Evolutionary conservation across 2,329 filamentous ascomycete species (phyloP).

Genomic region (Alternaria sp.): DNA sequence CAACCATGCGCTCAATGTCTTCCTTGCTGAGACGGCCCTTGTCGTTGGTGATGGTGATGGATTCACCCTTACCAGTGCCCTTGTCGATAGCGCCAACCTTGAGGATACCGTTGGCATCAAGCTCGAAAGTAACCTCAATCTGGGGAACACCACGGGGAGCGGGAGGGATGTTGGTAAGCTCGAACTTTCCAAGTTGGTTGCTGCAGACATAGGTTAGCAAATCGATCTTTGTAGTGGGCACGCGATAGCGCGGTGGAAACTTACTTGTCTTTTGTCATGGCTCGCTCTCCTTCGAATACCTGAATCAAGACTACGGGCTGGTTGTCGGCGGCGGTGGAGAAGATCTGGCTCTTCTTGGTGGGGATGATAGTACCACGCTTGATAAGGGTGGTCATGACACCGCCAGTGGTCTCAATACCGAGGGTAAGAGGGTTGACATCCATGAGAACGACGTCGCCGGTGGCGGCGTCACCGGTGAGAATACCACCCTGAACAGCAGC

Average conservation of each 20-base stretch:
- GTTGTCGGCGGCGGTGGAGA: slow-evolving; percentile 96
- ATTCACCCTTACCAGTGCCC: slow-evolving; percentile 96
- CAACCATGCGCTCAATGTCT: slow-evolving; percentile 99
- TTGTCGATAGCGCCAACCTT: slow-evolving; percentile 97
- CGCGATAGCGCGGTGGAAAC: not conserved
- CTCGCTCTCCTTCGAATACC: slow-evolving; percentile 92
- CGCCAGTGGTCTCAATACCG: slow-evolving; percentile 96
- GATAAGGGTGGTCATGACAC: slow-evolving; percentile 97
- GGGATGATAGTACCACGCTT: slow-evolving; percentile 93
- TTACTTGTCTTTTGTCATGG: slow-evolving; percentile 79
- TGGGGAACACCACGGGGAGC: slow-evolving; percentile 96
- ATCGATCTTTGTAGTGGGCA: not conserved
- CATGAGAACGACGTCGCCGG: slow-evolving; percentile 86
- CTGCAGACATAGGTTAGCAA: not conserved
- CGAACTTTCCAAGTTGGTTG: slow-evolving; percentile 97
- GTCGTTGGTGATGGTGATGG: slow-evolving; percentile 99
- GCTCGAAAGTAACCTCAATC: slow-evolving; percentile 97
- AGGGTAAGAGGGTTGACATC: slow-evolving; percentile 96
- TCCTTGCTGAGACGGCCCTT: slow-evolving; percentile 96
- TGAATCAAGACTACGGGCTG: slow-evolving; percentile 95
- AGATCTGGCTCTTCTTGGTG: slow-evolving; percentile 96
- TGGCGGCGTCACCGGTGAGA: slow-evolving; percentile 84
- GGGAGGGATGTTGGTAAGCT: slow-evolving; percentile 93
- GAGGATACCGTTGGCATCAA: slow-evolving; percentile 98
- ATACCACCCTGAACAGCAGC: slow-evolving; percentile 97